Percentiles rank a stretch among this genome's conserved stretches.
phyloP scores from a whole-genome alignment of 2,329 filamentous ascomycete species.

The Venturiaceae sp. region DNA sequence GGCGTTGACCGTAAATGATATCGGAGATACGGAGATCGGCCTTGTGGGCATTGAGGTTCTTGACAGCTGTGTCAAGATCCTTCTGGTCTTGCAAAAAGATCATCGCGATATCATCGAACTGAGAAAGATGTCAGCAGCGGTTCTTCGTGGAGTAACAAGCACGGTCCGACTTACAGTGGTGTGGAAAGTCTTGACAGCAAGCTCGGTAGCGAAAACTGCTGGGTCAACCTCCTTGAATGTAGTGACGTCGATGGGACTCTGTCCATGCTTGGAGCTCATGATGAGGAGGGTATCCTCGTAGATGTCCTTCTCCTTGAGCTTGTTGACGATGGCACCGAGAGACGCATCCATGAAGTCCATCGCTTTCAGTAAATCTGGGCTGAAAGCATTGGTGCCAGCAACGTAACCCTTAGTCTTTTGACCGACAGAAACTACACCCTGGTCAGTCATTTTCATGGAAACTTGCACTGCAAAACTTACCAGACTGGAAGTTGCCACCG shows the following conservation, averaged over 20 bases:
- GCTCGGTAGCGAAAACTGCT: slow-evolving; percentile 10
- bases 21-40: slow-evolving; percentile 13
- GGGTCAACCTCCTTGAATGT: slow-evolving; percentile 14
- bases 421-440: slow-evolving; percentile 14
- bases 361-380: slow-evolving; percentile 14
- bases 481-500: slow-evolving; percentile 21
- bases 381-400: slow-evolving; percentile 10
- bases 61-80: slow-evolving; percentile 13
- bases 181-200: slow-evolving; percentile 13
- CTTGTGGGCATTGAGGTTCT: slow-evolving; percentile 14
- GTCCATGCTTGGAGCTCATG: slow-evolving; percentile 19
- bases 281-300: slow-evolving; percentile 18
- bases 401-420: slow-evolving; percentile 19
- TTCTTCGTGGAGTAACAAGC: neutral
- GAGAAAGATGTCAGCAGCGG: too few species aligned
- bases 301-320: slow-evolving; percentile 16
- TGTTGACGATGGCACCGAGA: slow-evolving; percentile 15
- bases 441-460: neutral
- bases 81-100: slow-evolving; percentile 16
- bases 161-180: neutral
- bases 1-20: slow-evolving; percentile 14
- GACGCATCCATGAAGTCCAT: slow-evolving; percentile 20
- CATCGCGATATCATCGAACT: slow-evolving; percentile 19
- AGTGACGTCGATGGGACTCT: slow-evolving; percentile 18
- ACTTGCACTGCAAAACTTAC: slow-evolving; percentile 7